Conservation (phyloP, 106 monocot genomes). For the Allium fistulosum region DNA sequence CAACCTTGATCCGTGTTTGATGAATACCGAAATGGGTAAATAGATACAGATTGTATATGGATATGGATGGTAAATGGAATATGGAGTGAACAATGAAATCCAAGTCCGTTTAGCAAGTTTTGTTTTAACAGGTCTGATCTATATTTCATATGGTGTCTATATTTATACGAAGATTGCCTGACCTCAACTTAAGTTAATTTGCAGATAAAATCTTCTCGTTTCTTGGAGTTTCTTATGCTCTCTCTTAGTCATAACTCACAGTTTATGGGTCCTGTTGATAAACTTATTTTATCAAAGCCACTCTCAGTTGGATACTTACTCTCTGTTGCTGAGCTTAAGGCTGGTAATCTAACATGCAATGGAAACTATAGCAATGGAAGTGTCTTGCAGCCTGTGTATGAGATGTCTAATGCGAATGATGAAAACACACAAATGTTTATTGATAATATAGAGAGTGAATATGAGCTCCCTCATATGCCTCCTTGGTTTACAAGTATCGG, state of each 20-base stretch:
- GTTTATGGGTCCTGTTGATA: constrained; percentile 69
- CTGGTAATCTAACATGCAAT: constrained; percentile 28
- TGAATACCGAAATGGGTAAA: too few relatives aligned
- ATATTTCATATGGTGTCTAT: not conserved
- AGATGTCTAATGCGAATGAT: constrained; percentile 22
- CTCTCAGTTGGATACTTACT: constrained; percentile 81
- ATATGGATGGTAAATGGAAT: too few relatives aligned
- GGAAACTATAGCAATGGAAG: constrained; percentile 2
- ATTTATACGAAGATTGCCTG: not conserved
- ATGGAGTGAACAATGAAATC: too few relatives aligned
- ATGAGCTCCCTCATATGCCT: constrained; percentile 76
- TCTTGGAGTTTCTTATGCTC: constrained; percentile 54
- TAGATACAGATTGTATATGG: too few relatives aligned
- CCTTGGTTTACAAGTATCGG: constrained; percentile 77
- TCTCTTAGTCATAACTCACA: constrained; percentile 69
- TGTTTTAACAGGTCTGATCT: not conserved
- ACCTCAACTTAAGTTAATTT: constrained; percentile 5
- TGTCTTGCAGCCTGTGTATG: constrained; percentile 21
- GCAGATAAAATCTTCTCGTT: constrained; percentile 47
- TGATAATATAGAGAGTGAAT: constrained; percentile 9
- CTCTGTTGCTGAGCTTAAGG: constrained; percentile 81
- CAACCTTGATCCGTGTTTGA: too few relatives aligned
- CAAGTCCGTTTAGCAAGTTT: too few relatives aligned
- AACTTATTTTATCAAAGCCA: constrained; percentile 66
- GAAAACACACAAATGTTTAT: constrained; percentile 8